These are phyloP conservation scores for Stephanodiscus triporus DNA, from an alignment of 108 stramenopile species.

Conservation along the genomic window DNA sequence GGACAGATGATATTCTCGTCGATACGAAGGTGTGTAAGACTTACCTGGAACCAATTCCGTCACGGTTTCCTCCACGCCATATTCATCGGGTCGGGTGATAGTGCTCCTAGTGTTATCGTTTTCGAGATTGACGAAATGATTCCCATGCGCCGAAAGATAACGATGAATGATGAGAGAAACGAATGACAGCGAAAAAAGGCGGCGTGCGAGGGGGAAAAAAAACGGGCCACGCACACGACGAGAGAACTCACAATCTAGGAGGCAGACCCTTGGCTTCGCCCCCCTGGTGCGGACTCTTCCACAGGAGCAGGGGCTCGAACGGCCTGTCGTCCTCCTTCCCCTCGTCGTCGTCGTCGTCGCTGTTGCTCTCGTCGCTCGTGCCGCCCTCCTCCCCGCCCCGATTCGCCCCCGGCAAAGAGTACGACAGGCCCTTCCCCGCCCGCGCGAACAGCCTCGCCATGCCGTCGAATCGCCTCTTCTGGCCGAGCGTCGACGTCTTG, in stretches of 20 bases:
- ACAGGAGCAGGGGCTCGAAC: slow-evolving; percentile 80
- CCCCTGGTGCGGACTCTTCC: slow-evolving; percentile 82
- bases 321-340: slow-evolving; percentile 65
- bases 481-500: slow-evolving; percentile 58
- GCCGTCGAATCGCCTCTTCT: slow-evolving; percentile 70
- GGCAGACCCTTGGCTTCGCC: slow-evolving; percentile 84
- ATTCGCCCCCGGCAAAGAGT: slow-evolving; percentile 44
- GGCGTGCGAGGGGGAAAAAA: slow-evolving; percentile 2
- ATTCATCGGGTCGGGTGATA: slow-evolving; percentile 78
- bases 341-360: slow-evolving; percentile 50
- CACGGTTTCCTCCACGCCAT: slow-evolving; percentile 82
- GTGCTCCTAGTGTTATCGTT: slow-evolving; percentile 43
- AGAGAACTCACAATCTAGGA: slow-evolving; percentile 54
- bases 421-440: slow-evolving; percentile 70
- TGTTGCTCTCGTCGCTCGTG: slow-evolving; percentile 47
- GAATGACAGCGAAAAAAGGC: not conserved
- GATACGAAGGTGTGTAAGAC: not conserved
- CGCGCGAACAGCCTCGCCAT: slow-evolving; percentile 78
- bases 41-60: slow-evolving; percentile 51
- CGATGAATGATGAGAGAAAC: slow-evolving; percentile 14
- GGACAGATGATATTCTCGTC: too few species aligned
- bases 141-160: slow-evolving; percentile 2
- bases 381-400: slow-evolving; percentile 20
- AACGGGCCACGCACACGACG: not conserved
- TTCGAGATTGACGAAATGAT: slow-evolving; percentile 5